Base-by-base conservation (phyloP, 495 filamentous ascomycete genomes). In the Terfezia boudieri region DNA sequence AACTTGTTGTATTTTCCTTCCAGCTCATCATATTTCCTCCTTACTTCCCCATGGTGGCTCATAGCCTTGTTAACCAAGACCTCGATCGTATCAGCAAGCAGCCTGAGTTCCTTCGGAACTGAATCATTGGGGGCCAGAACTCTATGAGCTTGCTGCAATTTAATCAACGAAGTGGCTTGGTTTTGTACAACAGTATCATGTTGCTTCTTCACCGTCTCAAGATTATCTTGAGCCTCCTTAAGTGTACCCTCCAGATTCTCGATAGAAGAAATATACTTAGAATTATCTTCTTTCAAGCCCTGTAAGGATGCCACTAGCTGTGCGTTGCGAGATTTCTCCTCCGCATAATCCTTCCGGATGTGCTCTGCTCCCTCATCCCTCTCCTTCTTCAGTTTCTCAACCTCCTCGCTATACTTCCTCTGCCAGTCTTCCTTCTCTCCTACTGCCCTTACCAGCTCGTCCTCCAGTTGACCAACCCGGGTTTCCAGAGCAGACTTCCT, bases 401-500 rank as follows among this genome's bases (percentile, higher is more conserved):
- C 64, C 54, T 82, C 75, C 32, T 80, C 74, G 12, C 69, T 70
- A 41, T 76, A 73, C 51, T 75, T 75, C 46, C 70, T 74, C 14
- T 70, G 73, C 1, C 79, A 63, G 43, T 64, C 51, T 26, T 63
- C 60, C 9, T 62, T 50, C 50, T 65, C 63, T 5, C 23, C 55
- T 16, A 57, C 51, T n/a, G 58, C 32, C n/a, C 69, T 69, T 51
- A 85, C 79, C 22, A 94, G 67, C 55, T 94, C 84, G 14, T 72
- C 66, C 61, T 85, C 76, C 1, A 94, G 71, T 8, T 72, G 67
- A n/a, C 75, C 76, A 16, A 85, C 73, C 51, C 73, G 80, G 22
- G 82, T 76, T 51, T 92, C 82, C 9, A 74, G 70, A 2, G 73
- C 76, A 8, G 75, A 73, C 62, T 76, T 81, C 50, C 36, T 48